Conservation (phyloP, 140 eudicot genomes). For the Bidens hawaiensis region DNA sequence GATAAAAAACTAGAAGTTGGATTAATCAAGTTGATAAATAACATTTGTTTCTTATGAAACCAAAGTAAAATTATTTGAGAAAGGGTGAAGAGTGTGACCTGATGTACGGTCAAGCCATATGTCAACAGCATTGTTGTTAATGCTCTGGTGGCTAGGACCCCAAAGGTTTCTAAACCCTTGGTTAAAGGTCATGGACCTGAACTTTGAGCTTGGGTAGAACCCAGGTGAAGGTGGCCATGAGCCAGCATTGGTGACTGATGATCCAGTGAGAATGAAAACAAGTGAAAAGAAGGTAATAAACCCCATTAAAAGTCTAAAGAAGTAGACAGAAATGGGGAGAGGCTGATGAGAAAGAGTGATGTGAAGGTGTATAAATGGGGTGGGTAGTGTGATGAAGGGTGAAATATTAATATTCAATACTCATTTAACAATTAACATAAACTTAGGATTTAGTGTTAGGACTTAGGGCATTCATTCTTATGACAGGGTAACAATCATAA, state of each 20-base stretch:
- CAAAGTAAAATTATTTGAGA: background rate
- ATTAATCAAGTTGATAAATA: background rate
- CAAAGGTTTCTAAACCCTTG: slow-evolving; percentile 76
- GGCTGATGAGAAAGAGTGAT: slow-evolving; percentile 16
- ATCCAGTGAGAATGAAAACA: too few relatives aligned
- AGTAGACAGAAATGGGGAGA: background rate
- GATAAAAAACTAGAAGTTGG: too few relatives aligned
- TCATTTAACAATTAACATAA: background rate
- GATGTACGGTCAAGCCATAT: slow-evolving; percentile 83
- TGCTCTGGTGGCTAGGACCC: slow-evolving; percentile 75
- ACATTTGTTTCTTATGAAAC: background rate
- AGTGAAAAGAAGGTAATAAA: slow-evolving; percentile 10
- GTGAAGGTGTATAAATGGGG: slow-evolving; percentile 37
- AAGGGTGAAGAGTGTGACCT: slow-evolving; percentile 29
- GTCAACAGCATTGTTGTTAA: slow-evolving; percentile 62
- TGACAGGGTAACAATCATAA: too few relatives aligned
- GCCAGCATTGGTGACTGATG: too few relatives aligned
- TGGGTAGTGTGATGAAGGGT: slow-evolving; percentile 29
- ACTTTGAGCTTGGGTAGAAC: too few relatives aligned
- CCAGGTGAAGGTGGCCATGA: too few relatives aligned
- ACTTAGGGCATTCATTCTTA: background rate
- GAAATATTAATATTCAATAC: slow-evolving; percentile 13
- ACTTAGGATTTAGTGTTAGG: background rate
- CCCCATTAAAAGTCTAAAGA: slow-evolving; percentile 20
- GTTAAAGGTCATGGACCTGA: slow-evolving; percentile 65